phyloP scores from a whole-genome alignment of 176 grass and related monocot genomes.

The Bonia amplexicaulis region DNA sequence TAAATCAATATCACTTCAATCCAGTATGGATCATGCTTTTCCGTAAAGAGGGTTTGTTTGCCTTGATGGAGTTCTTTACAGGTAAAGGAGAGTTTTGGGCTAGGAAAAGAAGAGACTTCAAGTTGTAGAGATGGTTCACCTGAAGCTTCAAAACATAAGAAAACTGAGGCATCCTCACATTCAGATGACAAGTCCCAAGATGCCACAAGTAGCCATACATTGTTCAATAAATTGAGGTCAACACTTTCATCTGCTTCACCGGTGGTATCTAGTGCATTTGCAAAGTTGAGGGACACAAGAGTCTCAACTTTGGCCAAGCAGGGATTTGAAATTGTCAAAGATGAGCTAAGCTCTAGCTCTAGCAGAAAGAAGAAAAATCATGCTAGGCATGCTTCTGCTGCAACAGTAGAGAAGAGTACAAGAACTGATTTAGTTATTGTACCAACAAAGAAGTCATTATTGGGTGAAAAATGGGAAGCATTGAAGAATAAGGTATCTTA shows the following conservation, averaged over 20 bases:
- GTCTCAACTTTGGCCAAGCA: slow-evolving; percentile 58
- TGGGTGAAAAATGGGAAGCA: slow-evolving; percentile 90
- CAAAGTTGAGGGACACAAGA: slow-evolving; percentile 60
- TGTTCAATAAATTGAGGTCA: slow-evolving; percentile 51
- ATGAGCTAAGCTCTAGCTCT: slow-evolving; percentile 59
- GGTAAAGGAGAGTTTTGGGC: slow-evolving; percentile 64
- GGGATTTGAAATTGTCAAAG: slow-evolving; percentile 74
- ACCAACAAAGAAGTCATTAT: slow-evolving; percentile 65
- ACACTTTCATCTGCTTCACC: slow-evolving; percentile 61
- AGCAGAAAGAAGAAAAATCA: slow-evolving; percentile 54
- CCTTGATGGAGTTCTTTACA: slow-evolving; percentile 32
- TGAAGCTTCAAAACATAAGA: slow-evolving; percentile 38
- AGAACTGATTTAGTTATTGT: slow-evolving; percentile 72
- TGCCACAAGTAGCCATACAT: slow-evolving; percentile 34
- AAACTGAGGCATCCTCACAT: slow-evolving; percentile 28
- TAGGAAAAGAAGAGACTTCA: slow-evolving; percentile 54
- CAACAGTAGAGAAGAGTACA: slow-evolving; percentile 49
- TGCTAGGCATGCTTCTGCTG: slow-evolving; percentile 44
- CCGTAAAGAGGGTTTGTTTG: not conserved
- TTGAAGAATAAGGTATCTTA: slow-evolving; percentile 82
- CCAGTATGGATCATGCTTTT: not conserved
- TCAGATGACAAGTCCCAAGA: slow-evolving; percentile 28
- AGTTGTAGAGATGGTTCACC: slow-evolving; percentile 27
- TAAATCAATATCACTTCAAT: not conserved
- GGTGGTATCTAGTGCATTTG: slow-evolving; percentile 43